Evolutionary conservation across 495 filamentous ascomycete species (phyloP), one percentile per base, ranked within the genome.

Genomic region (Cercophora newfieldiana): DNA sequence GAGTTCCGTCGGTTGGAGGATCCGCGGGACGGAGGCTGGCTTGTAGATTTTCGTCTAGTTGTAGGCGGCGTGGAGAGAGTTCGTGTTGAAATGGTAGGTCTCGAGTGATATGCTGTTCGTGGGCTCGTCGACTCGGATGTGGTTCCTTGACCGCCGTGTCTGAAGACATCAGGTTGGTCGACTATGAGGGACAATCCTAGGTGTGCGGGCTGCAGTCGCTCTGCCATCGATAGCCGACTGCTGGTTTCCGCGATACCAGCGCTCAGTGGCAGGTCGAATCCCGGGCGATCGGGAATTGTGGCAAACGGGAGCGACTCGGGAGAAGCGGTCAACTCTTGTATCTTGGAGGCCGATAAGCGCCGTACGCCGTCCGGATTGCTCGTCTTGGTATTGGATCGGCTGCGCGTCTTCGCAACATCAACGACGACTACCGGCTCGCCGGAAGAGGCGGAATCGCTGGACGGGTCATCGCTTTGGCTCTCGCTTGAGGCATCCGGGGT

Each of bases 341-440:
- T 82, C 74, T 87, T 81, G 63, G 78, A 81, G 0, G 85, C 83
- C 0, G 85, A 87, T 28, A 88, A 80, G 48, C 85, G 84, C 61
- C 85, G 71, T 29, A 82, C 72, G 51, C 77, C 81, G 37, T 75
- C 77, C 21, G 75, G 74, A 56, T 71, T 74, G 63, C 72, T 72
- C 30, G 74, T 77, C 69, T 77, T 81, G 1, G 74, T 77, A 61
- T 70, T 71, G 19, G 75, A 73, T 21, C 71, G 72, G 56, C 71
- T 73, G 18, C 66, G 63, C 14, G 72, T 72, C 28, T 66, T 72
- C 8, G 64, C 12, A 26, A 54, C 49, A 10, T 37, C 48, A 21
- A 63, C 54, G 16, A 48, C 26, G 53, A 19, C 37, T 16, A 44
- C 21, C 10, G 57, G 12, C 1, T 66, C 47, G 28, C 53, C 30